Base-by-base conservation (phyloP, 768 basidiomycete species). In the Lactarius evosmus region DNA sequence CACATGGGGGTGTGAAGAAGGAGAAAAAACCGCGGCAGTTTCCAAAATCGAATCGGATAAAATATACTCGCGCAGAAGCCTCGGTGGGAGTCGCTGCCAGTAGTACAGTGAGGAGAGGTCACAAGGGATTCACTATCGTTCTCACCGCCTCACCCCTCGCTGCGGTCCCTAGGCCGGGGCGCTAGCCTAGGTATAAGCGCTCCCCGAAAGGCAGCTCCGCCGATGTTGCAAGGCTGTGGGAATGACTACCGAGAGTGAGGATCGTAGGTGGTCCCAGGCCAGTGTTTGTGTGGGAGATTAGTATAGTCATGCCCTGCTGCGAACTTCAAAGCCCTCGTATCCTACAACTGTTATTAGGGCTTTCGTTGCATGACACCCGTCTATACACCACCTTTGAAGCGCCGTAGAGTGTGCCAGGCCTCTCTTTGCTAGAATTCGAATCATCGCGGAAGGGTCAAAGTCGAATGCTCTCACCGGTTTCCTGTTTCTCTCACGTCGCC, bases 1-100 rank as follows among this genome's bases (percentile, higher is more conserved):
- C 50, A 54, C 46, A 60, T 58, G 34, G 12, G 29, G 19, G 41
- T 30, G 17, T 16, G 14, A 32, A 30, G 44, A 49, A 50, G 60
- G 33, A 17, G 22, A 8, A 4, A 30, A 55, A 32, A 19, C 17
- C 58, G 60, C 58, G 50, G n/a, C 8, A 7, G 0, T 11, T 5
- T 4, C 44, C 11, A 30, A 22, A 38, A 38, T 44, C 32, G 57
- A 60, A 12, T 29, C 54, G 33, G 25, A 29, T 38, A 56, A 55
- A 30, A 58, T 27, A 41, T 44, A 55, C 54, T 54, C 38, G 52
- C 62, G 57, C 57, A 63, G 62, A 63, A 59, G 62, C 41, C 50
- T 59, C 40, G 57, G 57, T 63, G 51, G 52, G 62, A 63, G 57
- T 49, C 58, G n/a, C 56, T 22, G 33, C 7, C 22, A 46, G 40